Evolutionary conservation across 768 basidiomycete genomes (phyloP).

Genomic region (Boletales sp.): DNA sequence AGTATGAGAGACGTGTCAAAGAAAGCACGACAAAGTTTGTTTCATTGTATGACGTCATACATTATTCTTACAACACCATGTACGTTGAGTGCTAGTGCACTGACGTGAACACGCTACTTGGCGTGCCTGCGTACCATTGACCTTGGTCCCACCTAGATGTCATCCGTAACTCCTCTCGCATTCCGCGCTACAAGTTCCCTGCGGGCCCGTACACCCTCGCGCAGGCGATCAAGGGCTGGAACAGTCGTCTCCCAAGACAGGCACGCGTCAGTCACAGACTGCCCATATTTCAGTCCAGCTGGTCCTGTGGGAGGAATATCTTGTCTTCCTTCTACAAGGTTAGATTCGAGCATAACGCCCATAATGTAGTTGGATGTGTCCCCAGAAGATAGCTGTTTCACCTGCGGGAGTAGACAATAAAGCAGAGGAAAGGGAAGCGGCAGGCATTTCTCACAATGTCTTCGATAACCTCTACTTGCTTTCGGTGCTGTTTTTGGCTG

Average conservation of each 20-base stretch:
- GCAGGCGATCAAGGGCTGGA: slow-evolving; percentile 74
- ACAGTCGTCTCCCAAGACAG: slow-evolving; percentile 89
- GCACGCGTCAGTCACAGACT: slow-evolving; percentile 87
- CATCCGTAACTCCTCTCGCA: slow-evolving; percentile 8
- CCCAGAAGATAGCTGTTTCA: slow-evolving; percentile 63
- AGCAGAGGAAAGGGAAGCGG: neutral
- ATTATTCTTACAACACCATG: too few species aligned
- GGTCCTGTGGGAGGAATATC: slow-evolving; percentile 75
- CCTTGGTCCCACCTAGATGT: slow-evolving; percentile 15
- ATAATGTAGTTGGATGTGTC: slow-evolving; percentile 74
- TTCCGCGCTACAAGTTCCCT: slow-evolving; percentile 44
- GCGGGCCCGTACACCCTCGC: slow-evolving; percentile 84
- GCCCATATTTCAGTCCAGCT: slow-evolving; percentile 72
- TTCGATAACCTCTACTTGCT: slow-evolving; percentile 85
- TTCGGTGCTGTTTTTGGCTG: slow-evolving; percentile 85
- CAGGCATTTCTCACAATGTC: slow-evolving; percentile 62
- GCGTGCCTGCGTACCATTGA: slow-evolving; percentile 13
- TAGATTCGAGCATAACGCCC: slow-evolving; percentile 96
- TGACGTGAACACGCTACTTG: neutral
- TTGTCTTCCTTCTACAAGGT: slow-evolving; percentile 84
- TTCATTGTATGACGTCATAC: slow-evolving; percentile 5
- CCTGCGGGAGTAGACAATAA: slow-evolving; percentile 40
- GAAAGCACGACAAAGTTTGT: too few species aligned
- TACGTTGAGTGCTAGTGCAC: neutral
- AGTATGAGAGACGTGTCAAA: too few species aligned